These are phyloP conservation scores for Cunninghamia lanceolata DNA, from an alignment of 75 land plant species.

Conservation along the genomic window DNA sequence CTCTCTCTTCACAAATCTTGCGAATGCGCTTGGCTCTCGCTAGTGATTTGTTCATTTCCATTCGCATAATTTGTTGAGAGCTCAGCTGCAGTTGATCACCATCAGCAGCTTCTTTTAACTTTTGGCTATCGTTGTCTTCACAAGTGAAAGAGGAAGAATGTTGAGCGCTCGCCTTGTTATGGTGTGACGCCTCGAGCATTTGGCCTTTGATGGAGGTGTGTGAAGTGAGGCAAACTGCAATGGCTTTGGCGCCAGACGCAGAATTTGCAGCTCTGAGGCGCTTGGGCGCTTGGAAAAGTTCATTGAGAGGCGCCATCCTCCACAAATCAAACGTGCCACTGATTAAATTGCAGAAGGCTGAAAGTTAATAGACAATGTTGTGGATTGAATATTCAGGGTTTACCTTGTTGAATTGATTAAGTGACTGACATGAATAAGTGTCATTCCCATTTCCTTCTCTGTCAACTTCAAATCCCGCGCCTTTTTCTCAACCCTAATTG, in stretches of 20 bases:
- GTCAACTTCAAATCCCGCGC: too few relatives aligned
- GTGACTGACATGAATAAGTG: too few relatives aligned
- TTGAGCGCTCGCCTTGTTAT: neutral
- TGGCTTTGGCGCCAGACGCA: neutral
- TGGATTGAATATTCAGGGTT: too few relatives aligned
- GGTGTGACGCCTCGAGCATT: neutral
- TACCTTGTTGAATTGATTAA: too few relatives aligned
- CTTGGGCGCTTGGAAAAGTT: slow-evolving; percentile 4
- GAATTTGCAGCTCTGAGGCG: slow-evolving; percentile 2
- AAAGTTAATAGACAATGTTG: too few relatives aligned
- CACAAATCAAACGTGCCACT: neutral
- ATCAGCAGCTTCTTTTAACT: slow-evolving; percentile 15
- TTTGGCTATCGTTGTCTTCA: neutral
- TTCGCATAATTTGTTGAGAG: slow-evolving; percentile 44
- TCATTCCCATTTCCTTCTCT: too few relatives aligned
- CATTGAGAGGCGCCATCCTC: neutral
- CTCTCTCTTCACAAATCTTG: slow-evolving; percentile 46
- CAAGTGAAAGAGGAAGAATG: neutral
- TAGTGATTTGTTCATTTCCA: slow-evolving; percentile 63
- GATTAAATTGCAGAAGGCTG: too few relatives aligned
- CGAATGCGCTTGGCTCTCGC: slow-evolving; percentile 65
- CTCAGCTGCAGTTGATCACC: slow-evolving; percentile 7
- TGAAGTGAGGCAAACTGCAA: neutral
- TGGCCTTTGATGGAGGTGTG: neutral
- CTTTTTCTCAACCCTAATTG: too few relatives aligned